A percentile compares a stretch with the other conserved stretches of the same genome.
Conservation (phyloP, 2,329 filamentous ascomycete genomes). For the Lasiodiplodia citricola region DNA sequence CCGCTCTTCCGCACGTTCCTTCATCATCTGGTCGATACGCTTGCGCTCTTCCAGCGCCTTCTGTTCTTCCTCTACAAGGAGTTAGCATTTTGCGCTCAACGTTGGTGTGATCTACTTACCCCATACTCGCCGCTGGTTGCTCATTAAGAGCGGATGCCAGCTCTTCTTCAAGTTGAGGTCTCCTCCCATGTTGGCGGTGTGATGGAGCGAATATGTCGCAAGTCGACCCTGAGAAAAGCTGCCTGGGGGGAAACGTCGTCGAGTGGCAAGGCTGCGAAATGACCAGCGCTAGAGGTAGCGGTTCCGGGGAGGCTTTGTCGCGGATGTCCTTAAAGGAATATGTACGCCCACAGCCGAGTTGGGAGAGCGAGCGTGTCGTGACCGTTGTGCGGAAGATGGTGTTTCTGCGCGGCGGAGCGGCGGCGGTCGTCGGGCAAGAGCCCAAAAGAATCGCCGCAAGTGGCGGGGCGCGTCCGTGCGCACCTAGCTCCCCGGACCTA, state of each 20-base stretch:
- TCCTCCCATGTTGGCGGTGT: constrained; percentile 75
- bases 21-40: constrained; percentile 85
- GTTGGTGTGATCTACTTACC: background rate
- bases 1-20: constrained; percentile 92
- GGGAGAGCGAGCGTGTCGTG: background rate
- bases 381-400: background rate
- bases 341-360: too few relatives aligned
- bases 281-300: background rate
- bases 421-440: background rate
- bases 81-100: background rate
- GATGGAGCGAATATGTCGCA: background rate
- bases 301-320: background rate
- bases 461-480: background rate
- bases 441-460: background rate
- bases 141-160: constrained; percentile 90
- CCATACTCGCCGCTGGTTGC: constrained; percentile 90
- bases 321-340: background rate
- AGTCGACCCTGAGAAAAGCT: background rate
- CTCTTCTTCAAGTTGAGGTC: constrained; percentile 92
- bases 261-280: background rate
- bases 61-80: constrained; percentile 72
- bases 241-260: background rate
- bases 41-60: constrained; percentile 95
- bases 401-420: background rate
- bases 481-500: background rate